Percentiles rank a stretch among this genome's conserved stretches.
phyloP scores from a whole-genome alignment of 805 yeast genomes.

The Yarrowia osloensis region DNA sequence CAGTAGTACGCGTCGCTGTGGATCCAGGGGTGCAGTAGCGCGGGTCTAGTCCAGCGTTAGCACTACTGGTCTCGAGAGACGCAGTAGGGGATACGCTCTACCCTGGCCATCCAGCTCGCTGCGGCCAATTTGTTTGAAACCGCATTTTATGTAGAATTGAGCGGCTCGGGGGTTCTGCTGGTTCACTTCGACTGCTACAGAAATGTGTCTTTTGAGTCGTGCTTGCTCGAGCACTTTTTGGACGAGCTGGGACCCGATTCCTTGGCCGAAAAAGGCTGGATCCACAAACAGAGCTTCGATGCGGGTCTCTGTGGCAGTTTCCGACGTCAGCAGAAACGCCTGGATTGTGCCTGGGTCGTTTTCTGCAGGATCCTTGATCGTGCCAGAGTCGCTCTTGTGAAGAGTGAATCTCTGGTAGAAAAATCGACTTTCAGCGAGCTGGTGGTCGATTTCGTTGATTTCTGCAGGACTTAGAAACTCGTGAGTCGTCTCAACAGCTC shows the following conservation, averaged over 20 bases:
- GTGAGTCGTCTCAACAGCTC: background rate
- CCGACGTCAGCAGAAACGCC: background rate
- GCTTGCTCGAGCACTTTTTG: background rate
- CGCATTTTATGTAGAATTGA: background rate
- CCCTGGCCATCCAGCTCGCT: slow-evolving; percentile 1
- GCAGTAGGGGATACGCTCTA: background rate
- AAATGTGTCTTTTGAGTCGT: background rate
- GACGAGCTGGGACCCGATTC: background rate
- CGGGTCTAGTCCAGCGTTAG: background rate
- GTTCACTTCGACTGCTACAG: background rate
- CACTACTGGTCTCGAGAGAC: background rate
- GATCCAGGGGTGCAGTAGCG: background rate
- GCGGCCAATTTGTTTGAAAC: background rate
- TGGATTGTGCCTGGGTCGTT: background rate
- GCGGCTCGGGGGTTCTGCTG: background rate
- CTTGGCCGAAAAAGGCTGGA: background rate
- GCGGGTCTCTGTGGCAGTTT: background rate
- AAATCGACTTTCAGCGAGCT: background rate
- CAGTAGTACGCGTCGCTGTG: background rate
- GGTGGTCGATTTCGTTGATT: background rate
- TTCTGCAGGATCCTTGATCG: no score
- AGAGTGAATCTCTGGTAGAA: background rate
- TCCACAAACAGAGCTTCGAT: background rate
- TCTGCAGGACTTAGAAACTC: background rate
- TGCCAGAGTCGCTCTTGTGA: background rate